Evolutionary conservation across 805 yeast genomes (phyloP).

Genomic region (Starmerella bombi): DNA sequence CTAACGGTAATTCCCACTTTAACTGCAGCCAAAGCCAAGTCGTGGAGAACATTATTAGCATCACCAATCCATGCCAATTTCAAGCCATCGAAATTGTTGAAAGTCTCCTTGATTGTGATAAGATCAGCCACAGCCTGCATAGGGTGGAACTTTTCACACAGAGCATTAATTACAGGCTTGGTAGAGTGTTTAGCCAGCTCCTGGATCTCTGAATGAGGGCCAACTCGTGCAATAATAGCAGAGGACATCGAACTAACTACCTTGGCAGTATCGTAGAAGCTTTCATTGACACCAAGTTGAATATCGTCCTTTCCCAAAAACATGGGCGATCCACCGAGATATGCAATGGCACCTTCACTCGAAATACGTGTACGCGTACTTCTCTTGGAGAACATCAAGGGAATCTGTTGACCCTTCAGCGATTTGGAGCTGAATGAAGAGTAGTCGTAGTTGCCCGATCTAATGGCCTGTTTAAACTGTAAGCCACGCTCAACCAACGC

Average conservation of each 20-base stretch:
- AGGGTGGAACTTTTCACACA: constrained; percentile 90
- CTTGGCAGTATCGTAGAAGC: constrained; percentile 73
- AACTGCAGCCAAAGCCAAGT: constrained; percentile 75
- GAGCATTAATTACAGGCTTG: constrained; percentile 86
- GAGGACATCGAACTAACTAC: constrained; percentile 93
- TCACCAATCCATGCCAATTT: constrained; percentile 95
- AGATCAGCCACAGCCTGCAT: constrained; percentile 89
- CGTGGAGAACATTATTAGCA: constrained; percentile 90
- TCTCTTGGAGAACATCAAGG: constrained; percentile 77
- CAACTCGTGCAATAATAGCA: constrained; percentile 94
- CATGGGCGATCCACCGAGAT: constrained; percentile 93
- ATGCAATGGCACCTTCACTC: constrained; percentile 84
- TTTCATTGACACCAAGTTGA: constrained; percentile 91
- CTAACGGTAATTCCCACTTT: constrained; percentile 72
- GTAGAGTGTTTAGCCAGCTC: constrained; percentile 63
- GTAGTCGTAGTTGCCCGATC: constrained; percentile 33
- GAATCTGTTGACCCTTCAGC: constrained; percentile 66
- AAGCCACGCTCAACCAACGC: constrained; percentile 63
- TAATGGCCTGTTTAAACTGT: constrained; percentile 38
- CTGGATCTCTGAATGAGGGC: constrained; percentile 67
- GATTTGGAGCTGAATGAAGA: constrained; percentile 35
- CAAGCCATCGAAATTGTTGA: constrained; percentile 32
- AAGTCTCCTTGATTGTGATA: constrained; percentile 61
- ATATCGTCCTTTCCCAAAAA: constrained; percentile 93
- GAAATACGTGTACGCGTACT: constrained; percentile 93